Percentiles rank a stretch among this genome's conserved stretches.
Evolutionary conservation across 1,284 basidiomycete species (phyloP).

Genomic region (Ustilago loliicola): DNA sequence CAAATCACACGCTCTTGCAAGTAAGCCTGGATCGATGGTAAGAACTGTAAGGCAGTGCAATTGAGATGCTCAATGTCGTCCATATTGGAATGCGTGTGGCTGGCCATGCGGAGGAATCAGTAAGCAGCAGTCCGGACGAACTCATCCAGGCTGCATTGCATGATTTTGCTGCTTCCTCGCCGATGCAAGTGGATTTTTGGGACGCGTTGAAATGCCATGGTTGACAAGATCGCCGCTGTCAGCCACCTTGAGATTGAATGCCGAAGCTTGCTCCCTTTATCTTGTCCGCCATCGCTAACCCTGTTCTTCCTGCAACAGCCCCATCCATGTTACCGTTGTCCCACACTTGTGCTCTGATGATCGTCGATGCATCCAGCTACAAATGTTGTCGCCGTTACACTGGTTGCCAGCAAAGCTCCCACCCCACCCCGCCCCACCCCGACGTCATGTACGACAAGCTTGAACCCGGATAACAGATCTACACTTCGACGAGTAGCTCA

Average conservation of each 20-base stretch:
- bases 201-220: not conserved
- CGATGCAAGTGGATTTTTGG: not conserved
- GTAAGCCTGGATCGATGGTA: too few relatives aligned
- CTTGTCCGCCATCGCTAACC: too few relatives aligned
- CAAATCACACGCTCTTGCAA: too few relatives aligned
- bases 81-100: not conserved
- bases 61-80: not conserved
- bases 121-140: not conserved
- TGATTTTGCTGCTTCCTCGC: not conserved
- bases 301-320: too few relatives aligned
- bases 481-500: too few relatives aligned
- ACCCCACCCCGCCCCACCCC: too few relatives aligned
- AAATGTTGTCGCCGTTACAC: not conserved
- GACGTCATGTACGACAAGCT: too few relatives aligned
- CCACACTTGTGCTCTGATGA: too few relatives aligned
- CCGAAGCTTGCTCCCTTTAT: not conserved
- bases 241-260: not conserved
- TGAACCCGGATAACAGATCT: too few relatives aligned
- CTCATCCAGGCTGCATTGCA: not conserved
- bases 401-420: not conserved
- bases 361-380: too few relatives aligned
- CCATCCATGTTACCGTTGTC: too few relatives aligned
- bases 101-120: not conserved
- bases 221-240: not conserved
- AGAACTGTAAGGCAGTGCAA: too few relatives aligned